These are phyloP conservation scores for Torulaspora franciscae DNA, from an alignment of 805 yeast species.

Conservation along the genomic window DNA sequence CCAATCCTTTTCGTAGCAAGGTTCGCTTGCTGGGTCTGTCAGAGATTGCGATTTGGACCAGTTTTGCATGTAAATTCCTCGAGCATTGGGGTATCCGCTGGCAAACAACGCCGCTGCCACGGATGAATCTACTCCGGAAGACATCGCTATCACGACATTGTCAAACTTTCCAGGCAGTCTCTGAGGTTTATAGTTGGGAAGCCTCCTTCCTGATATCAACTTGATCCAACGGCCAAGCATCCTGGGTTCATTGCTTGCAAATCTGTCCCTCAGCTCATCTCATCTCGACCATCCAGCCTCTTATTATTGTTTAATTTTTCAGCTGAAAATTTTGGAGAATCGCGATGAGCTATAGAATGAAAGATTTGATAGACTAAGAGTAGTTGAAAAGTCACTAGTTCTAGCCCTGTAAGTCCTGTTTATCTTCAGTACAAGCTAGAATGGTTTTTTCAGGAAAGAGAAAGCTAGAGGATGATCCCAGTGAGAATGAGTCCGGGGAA, in stretches of 20 bases:
- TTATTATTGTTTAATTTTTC: conserved; percentile 1
- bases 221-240: conserved; percentile 15
- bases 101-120: conserved; percentile 72
- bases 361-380: not conserved
- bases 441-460: conserved; percentile 12
- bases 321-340: conserved; percentile 12
- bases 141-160: conserved; percentile 80
- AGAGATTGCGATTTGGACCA: conserved; percentile 52
- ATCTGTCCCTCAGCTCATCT: conserved; percentile 1
- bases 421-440: not conserved
- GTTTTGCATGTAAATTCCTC: conserved; percentile 90
- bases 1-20: conserved; percentile 86
- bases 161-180: conserved; percentile 48
- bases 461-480: conserved; percentile 23
- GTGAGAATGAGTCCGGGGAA: conserved; percentile 46
- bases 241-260: conserved; percentile 1
- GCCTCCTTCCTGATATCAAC: conserved; percentile 9
- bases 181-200: conserved; percentile 17
- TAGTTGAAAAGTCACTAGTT: not conserved
- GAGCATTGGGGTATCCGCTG: conserved; percentile 51
- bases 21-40: conserved; percentile 39
- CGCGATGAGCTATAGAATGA: conserved; percentile 15
- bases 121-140: conserved; percentile 95
- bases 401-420: not conserved
- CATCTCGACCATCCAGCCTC: not conserved